Evolutionary conservation across 352 stramenopile genomes (phyloP).

Genomic region (Pseudoperonospora humuli): DNA sequence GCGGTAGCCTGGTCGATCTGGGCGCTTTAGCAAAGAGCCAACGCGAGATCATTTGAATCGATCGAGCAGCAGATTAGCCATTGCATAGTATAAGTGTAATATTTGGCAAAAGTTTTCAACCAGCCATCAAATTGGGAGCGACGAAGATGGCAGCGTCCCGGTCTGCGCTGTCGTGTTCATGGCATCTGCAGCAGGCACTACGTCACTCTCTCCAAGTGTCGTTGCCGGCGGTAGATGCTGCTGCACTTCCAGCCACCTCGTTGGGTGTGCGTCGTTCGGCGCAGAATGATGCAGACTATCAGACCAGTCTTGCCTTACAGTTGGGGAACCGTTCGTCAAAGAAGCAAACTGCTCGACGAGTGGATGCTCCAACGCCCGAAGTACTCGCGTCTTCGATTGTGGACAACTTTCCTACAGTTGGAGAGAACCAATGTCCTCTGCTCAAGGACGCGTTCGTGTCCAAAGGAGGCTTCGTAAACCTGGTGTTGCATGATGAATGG

Average conservation of each 20-base stretch:
- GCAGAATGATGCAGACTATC: conserved; percentile 63
- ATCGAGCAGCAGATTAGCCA: too few relatives aligned
- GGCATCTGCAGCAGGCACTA: conserved; percentile 42
- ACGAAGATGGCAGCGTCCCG: conserved; percentile 4
- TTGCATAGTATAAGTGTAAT: too few relatives aligned
- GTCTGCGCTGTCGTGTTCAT: conserved; percentile 37
- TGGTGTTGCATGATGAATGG: conserved; percentile 63
- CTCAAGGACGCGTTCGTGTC: conserved; percentile 48
- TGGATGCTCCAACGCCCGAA: conserved; percentile 16
- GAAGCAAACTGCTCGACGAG: not conserved
- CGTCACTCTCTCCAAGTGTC: conserved; percentile 29
- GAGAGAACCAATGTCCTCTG: conserved; percentile 2
- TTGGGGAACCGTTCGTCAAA: conserved; percentile 30
- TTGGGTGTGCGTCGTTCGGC: conserved; percentile 60
- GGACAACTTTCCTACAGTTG: conserved; percentile 11
- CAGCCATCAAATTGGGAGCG: too few relatives aligned
- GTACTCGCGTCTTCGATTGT: conserved; percentile 34
- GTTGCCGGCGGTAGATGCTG: conserved; percentile 23
- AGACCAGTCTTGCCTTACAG: conserved; percentile 60
- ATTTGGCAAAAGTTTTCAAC: too few relatives aligned
- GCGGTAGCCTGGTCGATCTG: too few relatives aligned
- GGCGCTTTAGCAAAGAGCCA: too few relatives aligned
- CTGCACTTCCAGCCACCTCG: conserved; percentile 8
- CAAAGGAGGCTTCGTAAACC: conserved; percentile 70
- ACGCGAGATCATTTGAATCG: too few relatives aligned